Conservation (phyloP, 495 filamentous ascomycete genomes). For the Entonaema liquescens region DNA sequence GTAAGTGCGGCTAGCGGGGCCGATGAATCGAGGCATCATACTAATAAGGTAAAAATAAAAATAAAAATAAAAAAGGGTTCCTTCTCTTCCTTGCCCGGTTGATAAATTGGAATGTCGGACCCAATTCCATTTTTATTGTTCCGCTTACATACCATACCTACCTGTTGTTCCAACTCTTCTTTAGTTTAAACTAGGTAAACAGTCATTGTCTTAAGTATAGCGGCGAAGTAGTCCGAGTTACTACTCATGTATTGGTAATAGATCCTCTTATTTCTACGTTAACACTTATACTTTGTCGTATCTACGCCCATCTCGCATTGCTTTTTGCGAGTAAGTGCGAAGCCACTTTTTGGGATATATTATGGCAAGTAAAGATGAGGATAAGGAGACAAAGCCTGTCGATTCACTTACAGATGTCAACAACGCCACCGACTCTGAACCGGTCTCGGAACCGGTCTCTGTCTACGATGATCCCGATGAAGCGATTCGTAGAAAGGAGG, state of each 20-base stretch:
- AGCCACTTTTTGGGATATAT: conserved; percentile 22
- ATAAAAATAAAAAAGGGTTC: too few relatives aligned
- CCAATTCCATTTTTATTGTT: not conserved
- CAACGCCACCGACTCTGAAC: conserved; percentile 28
- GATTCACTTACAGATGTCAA: conserved; percentile 36
- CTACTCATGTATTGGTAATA: conserved; percentile 5
- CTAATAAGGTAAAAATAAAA: conserved; percentile 22
- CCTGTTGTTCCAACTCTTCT: not conserved
- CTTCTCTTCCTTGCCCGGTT: conserved; percentile 28
- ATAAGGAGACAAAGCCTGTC: conserved; percentile 39
- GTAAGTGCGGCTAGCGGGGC: conserved; percentile 32
- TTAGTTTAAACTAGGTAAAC: not conserved
- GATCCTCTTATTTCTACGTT: not conserved
- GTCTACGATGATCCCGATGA: conserved; percentile 36
- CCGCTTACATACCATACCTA: not conserved
- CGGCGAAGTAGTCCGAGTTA: not conserved
- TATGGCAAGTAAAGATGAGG: conserved; percentile 44
- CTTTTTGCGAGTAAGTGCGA: conserved; percentile 5
- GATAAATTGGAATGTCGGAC: not conserved
- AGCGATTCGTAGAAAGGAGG: conserved; percentile 41
- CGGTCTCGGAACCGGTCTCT: conserved; percentile 29
- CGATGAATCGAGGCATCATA: conserved; percentile 45
- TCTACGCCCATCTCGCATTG: conserved; percentile 16
- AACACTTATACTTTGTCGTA: conserved; percentile 9
- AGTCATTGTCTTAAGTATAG: conserved; percentile 1